Evolutionary conservation across 306 rosid species (phyloP), one percentile per base, ranked within the genome.

Genomic region (Pyrus communis): DNA sequence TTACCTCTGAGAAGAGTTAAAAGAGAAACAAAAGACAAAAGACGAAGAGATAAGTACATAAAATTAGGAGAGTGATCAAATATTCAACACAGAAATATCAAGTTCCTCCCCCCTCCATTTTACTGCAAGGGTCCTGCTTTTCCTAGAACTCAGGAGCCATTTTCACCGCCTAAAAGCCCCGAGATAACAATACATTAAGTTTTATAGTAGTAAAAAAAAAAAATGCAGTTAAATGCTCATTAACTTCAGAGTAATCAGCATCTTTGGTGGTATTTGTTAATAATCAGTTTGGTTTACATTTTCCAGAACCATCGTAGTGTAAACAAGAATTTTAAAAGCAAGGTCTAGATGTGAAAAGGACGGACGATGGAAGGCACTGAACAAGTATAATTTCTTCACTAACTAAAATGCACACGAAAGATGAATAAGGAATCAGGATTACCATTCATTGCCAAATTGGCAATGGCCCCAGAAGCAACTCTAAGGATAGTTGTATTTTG

Each of bases 391-490:
- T 27, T 27, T 60, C 9, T 23, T 40, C 23, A 64, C 59, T 40
- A 57, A 21, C 30, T 28, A 55, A 52, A 12, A 58, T 59, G 40
- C 69, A 64, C n/a, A 22, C 31, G 62, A 49, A 49, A 49, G 55
- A 49, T 49, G 55, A 49, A 31, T 31, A 77, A 70, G 59, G 58
- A 77, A 64, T 55, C 40, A 82, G 46, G 49, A 59, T 84, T 82
- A 89, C 93, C 93, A 58, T 87, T 87, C 93, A 89, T 89, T 52
- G 93, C 93, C 84, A 89, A 82, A 85, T 89, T 89, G 67, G 93
- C 93, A 61, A 89, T 80, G 65, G 91, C 93, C 55, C 93, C 93
- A 22, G 93, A 89, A 78, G 90, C 87, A 77, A 87, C 93, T 79
- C 93, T 80, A 69, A 89, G 89, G 75, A 89, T 85, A 62, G 90